phyloP scores from a whole-genome alignment of 2,329 filamentous ascomycete genomes.

The Nemania serpens region DNA sequence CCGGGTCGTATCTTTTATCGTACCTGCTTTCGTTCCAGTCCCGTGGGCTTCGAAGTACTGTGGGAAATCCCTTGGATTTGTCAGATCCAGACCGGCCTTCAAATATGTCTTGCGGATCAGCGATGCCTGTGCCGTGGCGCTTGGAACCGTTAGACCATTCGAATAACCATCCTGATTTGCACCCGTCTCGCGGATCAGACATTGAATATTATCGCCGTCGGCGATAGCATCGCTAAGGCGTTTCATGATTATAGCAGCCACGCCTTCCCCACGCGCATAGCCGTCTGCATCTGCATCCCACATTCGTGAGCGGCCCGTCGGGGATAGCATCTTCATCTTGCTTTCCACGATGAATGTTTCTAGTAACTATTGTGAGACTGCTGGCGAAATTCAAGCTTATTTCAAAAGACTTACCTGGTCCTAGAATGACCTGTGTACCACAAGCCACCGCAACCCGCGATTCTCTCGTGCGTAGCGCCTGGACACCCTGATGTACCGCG shows the following conservation, averaged over 20 bases:
- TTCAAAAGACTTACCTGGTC: slow-evolving; percentile 3
- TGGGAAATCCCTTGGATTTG: slow-evolving; percentile 9
- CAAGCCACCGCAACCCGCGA: slow-evolving; percentile 24
- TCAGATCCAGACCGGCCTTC: slow-evolving; percentile 25
- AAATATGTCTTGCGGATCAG: slow-evolving; percentile 31
- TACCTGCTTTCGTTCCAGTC: slow-evolving; percentile 33
- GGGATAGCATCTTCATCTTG: slow-evolving; percentile 40
- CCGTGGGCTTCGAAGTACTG: slow-evolving; percentile 37
- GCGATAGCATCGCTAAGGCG: slow-evolving; percentile 39
- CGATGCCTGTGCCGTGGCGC: slow-evolving; percentile 23
- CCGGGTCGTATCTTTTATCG: too few relatives aligned
- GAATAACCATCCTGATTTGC: slow-evolving; percentile 31
- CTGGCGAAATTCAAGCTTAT: too few relatives aligned
- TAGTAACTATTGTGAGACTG: too few relatives aligned
- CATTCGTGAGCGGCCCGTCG: slow-evolving; percentile 38
- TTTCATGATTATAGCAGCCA: slow-evolving; percentile 43
- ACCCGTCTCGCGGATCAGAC: slow-evolving; percentile 42
- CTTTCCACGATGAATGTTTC: slow-evolving; percentile 12
- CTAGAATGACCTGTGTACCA: slow-evolving; percentile 25
- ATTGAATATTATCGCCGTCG: slow-evolving; percentile 44
- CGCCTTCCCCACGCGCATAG: slow-evolving; percentile 44
- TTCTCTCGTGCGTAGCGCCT: slow-evolving; percentile 38
- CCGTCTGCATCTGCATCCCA: slow-evolving; percentile 46
- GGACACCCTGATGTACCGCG: slow-evolving; percentile 43
- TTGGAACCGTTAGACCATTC: slow-evolving; percentile 31